Evolutionary conservation across 2,329 filamentous ascomycete species (phyloP).

Genomic region (Cadophora sp.): DNA sequence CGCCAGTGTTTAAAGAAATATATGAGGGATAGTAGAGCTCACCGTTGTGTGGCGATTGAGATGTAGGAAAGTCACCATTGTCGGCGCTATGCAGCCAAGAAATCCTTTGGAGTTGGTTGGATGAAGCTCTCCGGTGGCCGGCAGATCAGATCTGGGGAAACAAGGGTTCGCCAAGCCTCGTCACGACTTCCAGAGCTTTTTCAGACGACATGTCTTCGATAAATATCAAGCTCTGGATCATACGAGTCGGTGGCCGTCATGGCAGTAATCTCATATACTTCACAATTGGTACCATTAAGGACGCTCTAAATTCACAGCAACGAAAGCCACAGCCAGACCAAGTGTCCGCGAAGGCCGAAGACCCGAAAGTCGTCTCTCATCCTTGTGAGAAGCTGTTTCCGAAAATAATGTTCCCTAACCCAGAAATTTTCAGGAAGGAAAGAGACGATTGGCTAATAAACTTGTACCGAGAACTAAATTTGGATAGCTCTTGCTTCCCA

Average conservation of each 20-base stretch:
- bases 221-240: not conserved
- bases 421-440: not conserved
- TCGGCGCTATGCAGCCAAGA: conserved; percentile 2
- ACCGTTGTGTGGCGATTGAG: not conserved
- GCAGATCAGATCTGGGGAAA: conserved; percentile 12
- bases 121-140: conserved; percentile 15
- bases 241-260: not conserved
- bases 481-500: not conserved
- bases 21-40: not conserved
- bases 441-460: not conserved
- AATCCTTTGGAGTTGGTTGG: conserved; percentile 13
- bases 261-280: not conserved
- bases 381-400: too few relatives aligned
- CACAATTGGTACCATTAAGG: not conserved
- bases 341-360: too few relatives aligned
- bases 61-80: not conserved
- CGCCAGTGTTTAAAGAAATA: not conserved
- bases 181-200: not conserved
- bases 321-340: not conserved
- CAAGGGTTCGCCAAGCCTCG: conserved; percentile 15
- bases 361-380: too few relatives aligned
- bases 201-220: conserved; percentile 13
- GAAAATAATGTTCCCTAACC: not conserved
- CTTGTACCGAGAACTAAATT: not conserved
- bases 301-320: not conserved